Conservation (phyloP, 228 moss, liverwort and hornwort species). For the Sphagnum fallax region DNA sequence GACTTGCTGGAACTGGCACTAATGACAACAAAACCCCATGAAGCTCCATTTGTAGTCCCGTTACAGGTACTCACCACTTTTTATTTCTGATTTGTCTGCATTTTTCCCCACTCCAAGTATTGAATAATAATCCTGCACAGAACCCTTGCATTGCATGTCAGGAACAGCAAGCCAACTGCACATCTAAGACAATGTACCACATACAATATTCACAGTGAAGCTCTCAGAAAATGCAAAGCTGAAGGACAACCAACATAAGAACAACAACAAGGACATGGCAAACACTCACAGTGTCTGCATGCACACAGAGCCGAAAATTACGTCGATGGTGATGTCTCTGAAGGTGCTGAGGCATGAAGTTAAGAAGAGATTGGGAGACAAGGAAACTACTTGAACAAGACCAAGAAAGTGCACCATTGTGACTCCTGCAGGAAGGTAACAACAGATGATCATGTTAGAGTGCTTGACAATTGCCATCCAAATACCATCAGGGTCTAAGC, state of each 20-base stretch:
- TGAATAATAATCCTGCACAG: conserved; percentile 71
- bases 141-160: background rate
- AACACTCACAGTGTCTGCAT: conserved; percentile 35
- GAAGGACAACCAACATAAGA: too few species aligned
- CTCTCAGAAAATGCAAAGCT: too few species aligned
- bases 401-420: conserved; percentile 14
- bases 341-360: conserved; percentile 16
- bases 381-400: conserved; percentile 28
- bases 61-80: conserved; percentile 44
- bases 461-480: too few species aligned
- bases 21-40: too few species aligned
- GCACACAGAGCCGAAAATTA: conserved; percentile 17
- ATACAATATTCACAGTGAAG: background rate
- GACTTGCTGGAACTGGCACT: too few species aligned
- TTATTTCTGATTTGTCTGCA: conserved; percentile 74
- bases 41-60: background rate
- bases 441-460: too few species aligned
- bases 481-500: background rate
- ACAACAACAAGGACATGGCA: background rate
- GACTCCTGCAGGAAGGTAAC: conserved; percentile 15
- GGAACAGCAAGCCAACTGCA: background rate
- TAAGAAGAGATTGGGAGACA: conserved; percentile 13
- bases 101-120: conserved; percentile 77
- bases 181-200: background rate
- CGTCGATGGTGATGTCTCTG: conserved; percentile 25